Percentiles rank a stretch among this genome's conserved stretches.
Conservation (phyloP, 31 red algal genomes). For the Endocladia muricata region DNA sequence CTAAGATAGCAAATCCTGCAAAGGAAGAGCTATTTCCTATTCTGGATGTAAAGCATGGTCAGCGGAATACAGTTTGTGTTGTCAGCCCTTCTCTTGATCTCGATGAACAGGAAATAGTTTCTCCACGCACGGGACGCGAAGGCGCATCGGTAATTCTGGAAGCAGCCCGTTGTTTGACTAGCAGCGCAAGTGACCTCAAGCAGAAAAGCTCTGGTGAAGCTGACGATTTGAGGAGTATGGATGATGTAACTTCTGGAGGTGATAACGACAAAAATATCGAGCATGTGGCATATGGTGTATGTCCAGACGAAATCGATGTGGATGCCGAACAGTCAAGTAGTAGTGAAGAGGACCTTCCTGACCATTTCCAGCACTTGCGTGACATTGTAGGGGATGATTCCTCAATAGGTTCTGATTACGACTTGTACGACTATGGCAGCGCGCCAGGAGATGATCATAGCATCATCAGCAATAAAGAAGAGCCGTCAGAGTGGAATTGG, state of each 20-base stretch:
- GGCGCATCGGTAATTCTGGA: too few species aligned
- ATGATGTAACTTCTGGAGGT: too few species aligned
- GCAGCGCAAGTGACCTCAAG: too few species aligned
- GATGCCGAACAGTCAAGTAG: neutral
- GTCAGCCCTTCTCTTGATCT: too few species aligned
- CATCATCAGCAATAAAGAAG: neutral
- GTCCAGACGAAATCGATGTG: neutral
- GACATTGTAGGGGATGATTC: slow-evolving; percentile 33
- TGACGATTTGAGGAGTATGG: too few species aligned
- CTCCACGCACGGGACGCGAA: too few species aligned
- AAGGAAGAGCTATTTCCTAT: too few species aligned
- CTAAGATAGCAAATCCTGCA: neutral
- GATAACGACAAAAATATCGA: neutral
- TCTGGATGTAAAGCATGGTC: too few species aligned
- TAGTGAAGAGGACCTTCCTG: slow-evolving; percentile 23
- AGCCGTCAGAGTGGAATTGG: slow-evolving; percentile 35
- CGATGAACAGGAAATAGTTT: too few species aligned
- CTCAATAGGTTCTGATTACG: slow-evolving; percentile 17
- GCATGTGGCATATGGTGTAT: neutral
- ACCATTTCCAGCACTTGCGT: slow-evolving; percentile 36
- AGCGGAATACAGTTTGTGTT: too few species aligned
- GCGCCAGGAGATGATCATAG: neutral
- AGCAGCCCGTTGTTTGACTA: too few species aligned
- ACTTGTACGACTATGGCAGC: neutral
- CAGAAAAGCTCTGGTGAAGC: too few species aligned